Evolutionary conservation across 2,329 filamentous ascomycete genomes (phyloP).

Genomic region (Aphanoascus verrucosus): DNA sequence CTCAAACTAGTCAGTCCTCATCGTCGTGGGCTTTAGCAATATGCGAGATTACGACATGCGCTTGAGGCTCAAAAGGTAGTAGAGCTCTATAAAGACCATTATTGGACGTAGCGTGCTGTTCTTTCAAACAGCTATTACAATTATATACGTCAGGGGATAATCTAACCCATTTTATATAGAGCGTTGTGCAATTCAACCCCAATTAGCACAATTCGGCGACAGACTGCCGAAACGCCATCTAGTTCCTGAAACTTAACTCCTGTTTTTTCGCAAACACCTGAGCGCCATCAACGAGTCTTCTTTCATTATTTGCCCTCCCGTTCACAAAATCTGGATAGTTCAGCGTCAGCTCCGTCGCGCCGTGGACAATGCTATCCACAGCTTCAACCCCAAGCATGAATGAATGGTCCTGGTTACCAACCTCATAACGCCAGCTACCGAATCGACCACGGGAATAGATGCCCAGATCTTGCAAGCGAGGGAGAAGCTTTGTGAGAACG

Average conservation of each 20-base stretch:
- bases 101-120: too few relatives aligned
- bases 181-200: too few relatives aligned
- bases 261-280: conserved; percentile 13
- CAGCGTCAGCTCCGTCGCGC: conserved; percentile 79
- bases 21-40: too few relatives aligned
- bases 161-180: too few relatives aligned
- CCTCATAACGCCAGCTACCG: conserved; percentile 96
- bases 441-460: conserved; percentile 96
- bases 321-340: conserved; percentile 98
- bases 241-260: conserved; percentile 4
- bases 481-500: conserved; percentile 82
- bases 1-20: too few relatives aligned
- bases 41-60: too few relatives aligned
- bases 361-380: conserved; percentile 78
- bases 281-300: conserved; percentile 45
- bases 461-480: conserved; percentile 78
- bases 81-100: too few relatives aligned
- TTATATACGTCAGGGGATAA: too few relatives aligned
- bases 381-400: conserved; percentile 97
- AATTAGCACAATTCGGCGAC: too few relatives aligned
- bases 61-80: too few relatives aligned
- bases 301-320: conserved; percentile 51
- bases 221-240: background rate
- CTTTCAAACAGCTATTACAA: too few relatives aligned
- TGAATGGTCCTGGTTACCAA: conserved; percentile 92